phyloP scores from a whole-genome alignment of 73 alveolate genomes.

The Diophrys appendiculata region DNA sequence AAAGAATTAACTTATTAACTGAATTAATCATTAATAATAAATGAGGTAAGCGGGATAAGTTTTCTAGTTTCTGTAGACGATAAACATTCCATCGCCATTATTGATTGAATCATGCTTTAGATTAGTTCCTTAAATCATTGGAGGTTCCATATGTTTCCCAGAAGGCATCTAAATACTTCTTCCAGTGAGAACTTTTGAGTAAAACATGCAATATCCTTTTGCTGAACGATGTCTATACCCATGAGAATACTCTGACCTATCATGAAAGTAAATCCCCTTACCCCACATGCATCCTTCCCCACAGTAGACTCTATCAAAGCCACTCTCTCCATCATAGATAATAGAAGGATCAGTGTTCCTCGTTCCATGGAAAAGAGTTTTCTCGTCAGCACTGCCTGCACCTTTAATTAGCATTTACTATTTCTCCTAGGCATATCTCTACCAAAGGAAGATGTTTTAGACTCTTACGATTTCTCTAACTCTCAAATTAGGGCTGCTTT shows the following conservation, averaged over 20 bases:
- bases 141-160: slow-evolving; percentile 24
- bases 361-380: slow-evolving; percentile 22
- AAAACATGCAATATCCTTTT: slow-evolving; percentile 12
- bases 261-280: slow-evolving; percentile 45
- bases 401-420: not conserved
- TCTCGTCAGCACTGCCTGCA: not conserved
- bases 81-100: slow-evolving; percentile 16
- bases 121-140: not conserved
- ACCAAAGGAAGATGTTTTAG: not conserved
- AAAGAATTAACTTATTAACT: no score
- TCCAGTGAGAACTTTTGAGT: slow-evolving; percentile 22
- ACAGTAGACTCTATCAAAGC: slow-evolving; percentile 20
- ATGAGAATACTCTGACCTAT: slow-evolving; percentile 17
- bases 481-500: not conserved
- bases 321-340: slow-evolving; percentile 7
- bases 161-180: not conserved
- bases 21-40: no score
- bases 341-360: slow-evolving; percentile 9
- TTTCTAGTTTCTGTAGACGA: slow-evolving; percentile 36
- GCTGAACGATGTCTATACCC: slow-evolving; percentile 4
- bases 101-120: slow-evolving; percentile 18
- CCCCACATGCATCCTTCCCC: slow-evolving; percentile 51
- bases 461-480: not conserved
- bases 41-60: slow-evolving; percentile 52
- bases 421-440: not conserved